Conservation (phyloP, 306 rosid genomes). For the Psophocarpus tetragonolobus region DNA sequence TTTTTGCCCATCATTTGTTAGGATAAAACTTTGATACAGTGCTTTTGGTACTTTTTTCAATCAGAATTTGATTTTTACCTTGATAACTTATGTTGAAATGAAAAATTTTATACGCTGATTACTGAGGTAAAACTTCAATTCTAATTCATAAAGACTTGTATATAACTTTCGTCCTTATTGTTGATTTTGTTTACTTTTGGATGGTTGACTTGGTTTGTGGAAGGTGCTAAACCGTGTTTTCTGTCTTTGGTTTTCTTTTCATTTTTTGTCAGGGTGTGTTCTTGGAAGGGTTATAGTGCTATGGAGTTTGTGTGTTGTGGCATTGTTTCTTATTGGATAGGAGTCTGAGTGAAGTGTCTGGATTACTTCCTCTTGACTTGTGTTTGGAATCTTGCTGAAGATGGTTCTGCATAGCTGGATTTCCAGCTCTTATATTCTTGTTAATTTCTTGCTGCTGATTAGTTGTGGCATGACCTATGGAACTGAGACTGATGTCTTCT, state of each 20-base stretch:
- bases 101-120: background rate
- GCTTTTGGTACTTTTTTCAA: background rate
- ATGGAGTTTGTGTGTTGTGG: conserved; percentile 20
- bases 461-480: conserved; percentile 49
- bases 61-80: background rate
- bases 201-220: conserved; percentile 33
- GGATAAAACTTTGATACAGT: background rate
- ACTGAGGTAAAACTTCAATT: background rate
- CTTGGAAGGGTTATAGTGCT: conserved; percentile 28
- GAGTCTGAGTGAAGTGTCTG: conserved; percentile 33
- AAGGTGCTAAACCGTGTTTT: conserved; percentile 35
- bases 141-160: background rate
- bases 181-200: background rate
- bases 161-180: background rate
- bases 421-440: conserved; percentile 29
- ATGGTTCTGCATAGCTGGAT: conserved; percentile 39
- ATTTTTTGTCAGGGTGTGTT: conserved; percentile 38
- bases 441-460: conserved; percentile 48
- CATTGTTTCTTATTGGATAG: conserved; percentile 24
- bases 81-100: background rate
- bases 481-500: conserved; percentile 55
- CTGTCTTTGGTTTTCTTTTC: background rate
- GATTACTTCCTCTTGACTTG: conserved; percentile 14
- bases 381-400: conserved; percentile 41
- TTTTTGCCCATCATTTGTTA: background rate